Percentiles rank a stretch among this genome's conserved stretches.
Conservation (phyloP, 305 asterid species). For the Nicotiana rustica region DNA sequence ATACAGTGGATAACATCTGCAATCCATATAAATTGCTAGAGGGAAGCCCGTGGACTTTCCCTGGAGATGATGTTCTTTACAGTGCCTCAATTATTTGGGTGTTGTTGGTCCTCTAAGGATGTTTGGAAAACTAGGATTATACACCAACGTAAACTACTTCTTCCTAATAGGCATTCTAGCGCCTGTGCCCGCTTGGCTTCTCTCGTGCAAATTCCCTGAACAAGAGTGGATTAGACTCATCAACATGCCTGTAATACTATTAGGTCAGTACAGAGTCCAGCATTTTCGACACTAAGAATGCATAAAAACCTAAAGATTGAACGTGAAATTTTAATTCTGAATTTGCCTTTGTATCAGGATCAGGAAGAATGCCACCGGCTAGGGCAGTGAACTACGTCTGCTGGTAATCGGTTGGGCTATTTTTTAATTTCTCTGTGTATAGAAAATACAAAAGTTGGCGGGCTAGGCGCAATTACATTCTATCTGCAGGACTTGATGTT, state of each 20-base stretch:
- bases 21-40: conserved; percentile 49
- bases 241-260: conserved; percentile 60
- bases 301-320: too few species aligned
- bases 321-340: not conserved
- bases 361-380: conserved; percentile 61
- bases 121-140: conserved; percentile 73
- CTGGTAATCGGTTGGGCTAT: conserved; percentile 63
- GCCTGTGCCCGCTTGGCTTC: conserved; percentile 68
- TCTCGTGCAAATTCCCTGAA: conserved; percentile 58
- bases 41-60: conserved; percentile 93
- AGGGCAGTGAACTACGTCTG: conserved; percentile 60
- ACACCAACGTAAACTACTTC: conserved; percentile 68
- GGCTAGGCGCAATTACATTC: conserved; percentile 66
- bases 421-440: conserved; percentile 59
- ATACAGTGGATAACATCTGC: conserved; percentile 61
- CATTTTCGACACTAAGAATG: too few species aligned
- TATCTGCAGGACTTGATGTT: conserved; percentile 65
- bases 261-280: not conserved
- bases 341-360: conserved; percentile 33
- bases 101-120: conserved; percentile 74
- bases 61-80: conserved; percentile 77
- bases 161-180: conserved; percentile 68
- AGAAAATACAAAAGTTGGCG: conserved; percentile 66
- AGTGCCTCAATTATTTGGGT: conserved; percentile 87
- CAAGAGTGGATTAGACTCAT: conserved; percentile 64